Conservation (phyloP, 345 rosid species). For the Gossypium raimondii region DNA sequence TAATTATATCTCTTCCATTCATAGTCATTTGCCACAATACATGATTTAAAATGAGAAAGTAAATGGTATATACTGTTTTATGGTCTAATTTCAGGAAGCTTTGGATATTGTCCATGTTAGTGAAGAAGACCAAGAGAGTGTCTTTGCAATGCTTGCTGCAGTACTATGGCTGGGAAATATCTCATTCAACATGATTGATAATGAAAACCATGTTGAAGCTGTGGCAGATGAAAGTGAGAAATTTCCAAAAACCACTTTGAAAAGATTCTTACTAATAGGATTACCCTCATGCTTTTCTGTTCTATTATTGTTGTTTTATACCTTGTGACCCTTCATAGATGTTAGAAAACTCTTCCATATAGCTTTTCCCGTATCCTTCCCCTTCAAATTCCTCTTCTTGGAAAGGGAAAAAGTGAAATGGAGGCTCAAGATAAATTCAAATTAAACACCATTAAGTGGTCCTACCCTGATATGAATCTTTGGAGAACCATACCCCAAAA, state of each 20-base stretch:
- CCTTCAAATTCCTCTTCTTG: background rate
- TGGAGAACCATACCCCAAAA: too few species aligned
- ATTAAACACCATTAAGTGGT: background rate
- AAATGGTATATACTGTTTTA: slow-evolving; percentile 9
- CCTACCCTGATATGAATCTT: background rate
- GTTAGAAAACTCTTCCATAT: background rate
- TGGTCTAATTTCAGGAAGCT: slow-evolving; percentile 68
- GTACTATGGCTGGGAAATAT: slow-evolving; percentile 95
- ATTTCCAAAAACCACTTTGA: slow-evolving; percentile 13
- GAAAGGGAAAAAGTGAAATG: slow-evolving; percentile 2
- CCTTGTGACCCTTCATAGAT: background rate
- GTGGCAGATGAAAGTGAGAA: slow-evolving; percentile 75
- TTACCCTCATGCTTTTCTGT: background rate
- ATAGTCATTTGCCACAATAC: slow-evolving; percentile 4
- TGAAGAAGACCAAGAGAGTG: slow-evolving; percentile 93
- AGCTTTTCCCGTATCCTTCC: background rate
- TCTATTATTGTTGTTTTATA: slow-evolving; percentile 2
- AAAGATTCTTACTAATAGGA: slow-evolving; percentile 21
- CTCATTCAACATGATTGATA: slow-evolving; percentile 71
- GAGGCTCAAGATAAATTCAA: background rate
- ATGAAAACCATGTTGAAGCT: slow-evolving; percentile 93
- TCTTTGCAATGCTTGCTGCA: slow-evolving; percentile 97
- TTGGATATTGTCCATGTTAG: slow-evolving; percentile 89
- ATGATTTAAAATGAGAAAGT: slow-evolving; percentile 4
- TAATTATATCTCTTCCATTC: background rate